Evolutionary conservation across 441 rosid species (phyloP).

Genomic region (Arabidopsis lyrata): DNA sequence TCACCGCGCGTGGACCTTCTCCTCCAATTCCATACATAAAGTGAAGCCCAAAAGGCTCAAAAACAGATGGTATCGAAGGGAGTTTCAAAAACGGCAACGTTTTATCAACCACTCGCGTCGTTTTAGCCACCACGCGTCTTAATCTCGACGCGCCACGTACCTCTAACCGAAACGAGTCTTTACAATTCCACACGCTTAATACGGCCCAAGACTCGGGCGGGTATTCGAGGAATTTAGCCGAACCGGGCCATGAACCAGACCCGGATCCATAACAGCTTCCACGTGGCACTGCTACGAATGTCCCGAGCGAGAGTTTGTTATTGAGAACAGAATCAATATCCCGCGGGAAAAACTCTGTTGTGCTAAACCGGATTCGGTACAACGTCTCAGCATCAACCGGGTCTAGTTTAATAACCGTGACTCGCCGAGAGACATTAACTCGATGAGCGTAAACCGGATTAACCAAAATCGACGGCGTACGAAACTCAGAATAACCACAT

Average conservation of each 20-base stretch:
- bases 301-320: conserved; percentile 78
- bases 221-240: conserved; percentile 58
- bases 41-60: conserved; percentile 78
- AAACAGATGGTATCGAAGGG: conserved; percentile 87
- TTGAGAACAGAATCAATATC: conserved; percentile 84
- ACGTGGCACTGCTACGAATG: conserved; percentile 85
- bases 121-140: conserved; percentile 62
- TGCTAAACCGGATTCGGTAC: conserved; percentile 82
- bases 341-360: conserved; percentile 95
- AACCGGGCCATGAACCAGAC: conserved; percentile 68
- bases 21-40: conserved; percentile 91
- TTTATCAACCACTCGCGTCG: conserved; percentile 71
- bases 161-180: conserved; percentile 73
- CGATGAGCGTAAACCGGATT: conserved; percentile 91
- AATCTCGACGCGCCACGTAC: conserved; percentile 77
- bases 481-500: conserved; percentile 93
- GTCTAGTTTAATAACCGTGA: conserved; percentile 54
- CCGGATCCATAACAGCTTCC: conserved; percentile 50
- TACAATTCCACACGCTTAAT: conserved; percentile 86
- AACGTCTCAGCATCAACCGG: conserved; percentile 70
- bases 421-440: conserved; percentile 49
- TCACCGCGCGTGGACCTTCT: conserved; percentile 75
- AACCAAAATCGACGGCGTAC: conserved; percentile 85
- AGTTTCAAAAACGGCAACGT: conserved; percentile 76
- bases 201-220: conserved; percentile 96